phyloP scores from a whole-genome alignment of 495 filamentous ascomycete species.

The Aspergillus bridgeri region DNA sequence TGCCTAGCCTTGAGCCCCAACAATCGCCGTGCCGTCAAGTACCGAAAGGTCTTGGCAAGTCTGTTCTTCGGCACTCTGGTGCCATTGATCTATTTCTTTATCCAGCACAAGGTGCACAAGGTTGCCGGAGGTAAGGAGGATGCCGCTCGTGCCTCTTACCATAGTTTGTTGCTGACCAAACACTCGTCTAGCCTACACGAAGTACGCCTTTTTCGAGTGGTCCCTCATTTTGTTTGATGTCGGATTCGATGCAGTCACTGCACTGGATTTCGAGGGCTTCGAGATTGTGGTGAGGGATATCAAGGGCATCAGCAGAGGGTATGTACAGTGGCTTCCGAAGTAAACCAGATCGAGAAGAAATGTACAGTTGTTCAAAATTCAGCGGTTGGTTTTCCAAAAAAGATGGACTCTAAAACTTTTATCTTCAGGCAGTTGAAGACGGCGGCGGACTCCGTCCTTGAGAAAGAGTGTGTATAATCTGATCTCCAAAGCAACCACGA shows the following conservation, averaged over 20 bases:
- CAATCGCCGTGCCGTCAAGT: conserved; percentile 80
- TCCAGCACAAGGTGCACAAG: conserved; percentile 97
- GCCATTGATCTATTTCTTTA: conserved; percentile 93
- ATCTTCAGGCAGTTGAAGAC: conserved; percentile 54
- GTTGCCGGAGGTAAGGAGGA: conserved; percentile 81
- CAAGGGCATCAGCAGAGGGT: conserved; percentile 94
- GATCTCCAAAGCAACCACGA: conserved; percentile 14
- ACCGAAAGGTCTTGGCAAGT: conserved; percentile 78
- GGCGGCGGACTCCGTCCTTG: conserved; percentile 70
- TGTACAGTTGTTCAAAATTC: conserved; percentile 45
- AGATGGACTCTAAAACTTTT: conserved; percentile 45
- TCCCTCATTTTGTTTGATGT: conserved; percentile 91
- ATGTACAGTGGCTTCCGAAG: conserved; percentile 96
- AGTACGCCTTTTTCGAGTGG: conserved; percentile 98
- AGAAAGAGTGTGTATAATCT: conserved; percentile 74
- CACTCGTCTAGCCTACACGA: conserved; percentile 77
- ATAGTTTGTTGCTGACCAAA: conserved; percentile 13
- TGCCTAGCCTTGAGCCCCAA: conserved; percentile 86
- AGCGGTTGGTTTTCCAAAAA: conserved; percentile 29
- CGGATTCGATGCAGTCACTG: conserved; percentile 93
- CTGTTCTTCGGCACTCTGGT: conserved; percentile 89
- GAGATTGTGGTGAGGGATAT: conserved; percentile 87
- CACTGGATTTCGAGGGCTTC: conserved; percentile 88
- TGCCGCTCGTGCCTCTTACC: background rate
- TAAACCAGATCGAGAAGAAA: conserved; percentile 53